A percentile compares a stretch with the other conserved stretches of the same genome.
phyloP scores from a whole-genome alignment of 192 early-diverging fungal species.

The Coemansia sp. region DNA sequence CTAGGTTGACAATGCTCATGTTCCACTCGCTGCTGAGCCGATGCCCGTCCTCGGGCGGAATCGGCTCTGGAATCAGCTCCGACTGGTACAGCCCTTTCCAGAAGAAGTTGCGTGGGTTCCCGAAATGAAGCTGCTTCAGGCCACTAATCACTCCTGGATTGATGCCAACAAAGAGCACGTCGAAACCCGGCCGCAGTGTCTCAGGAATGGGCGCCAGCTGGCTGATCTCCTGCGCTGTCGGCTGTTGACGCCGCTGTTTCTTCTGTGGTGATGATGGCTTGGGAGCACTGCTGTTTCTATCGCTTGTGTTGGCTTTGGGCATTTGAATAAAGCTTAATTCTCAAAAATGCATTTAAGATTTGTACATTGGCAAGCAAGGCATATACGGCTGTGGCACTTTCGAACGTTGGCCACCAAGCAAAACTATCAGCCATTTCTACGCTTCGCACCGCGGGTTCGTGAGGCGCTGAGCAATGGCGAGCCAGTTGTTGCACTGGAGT shows the following conservation, averaged over 20 bases:
- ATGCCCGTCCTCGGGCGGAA: conserved; percentile 57
- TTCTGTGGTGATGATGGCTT: too few species aligned
- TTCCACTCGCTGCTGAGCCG: conserved; percentile 49
- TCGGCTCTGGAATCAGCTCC: conserved; percentile 54
- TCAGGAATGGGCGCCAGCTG: conserved; percentile 46
- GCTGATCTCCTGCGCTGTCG: conserved; percentile 11
- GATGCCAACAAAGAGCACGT: conserved; percentile 71
- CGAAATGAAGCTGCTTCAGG: conserved; percentile 62
- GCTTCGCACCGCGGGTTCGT: conserved; percentile 24
- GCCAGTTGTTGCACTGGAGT: conserved; percentile 90
- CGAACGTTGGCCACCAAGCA: conserved; percentile 2
- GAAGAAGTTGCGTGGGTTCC: conserved; percentile 69
- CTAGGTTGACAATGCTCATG: conserved; percentile 67
- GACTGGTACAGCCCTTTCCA: conserved; percentile 68
- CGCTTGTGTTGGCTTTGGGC: too few species aligned
- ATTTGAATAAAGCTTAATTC: too few species aligned
- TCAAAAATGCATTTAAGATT: not conserved
- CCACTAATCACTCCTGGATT: conserved; percentile 67
- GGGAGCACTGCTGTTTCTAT: too few species aligned
- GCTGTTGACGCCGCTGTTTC: not conserved
- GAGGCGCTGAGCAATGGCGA: conserved; percentile 59
- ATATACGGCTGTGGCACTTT: not conserved
- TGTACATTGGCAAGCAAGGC: not conserved
- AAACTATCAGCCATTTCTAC: conserved; percentile 3
- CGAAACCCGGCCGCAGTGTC: conserved; percentile 33